Evolutionary conservation across 169 alveolate species (phyloP), one percentile per base, ranked within the genome.

Genomic region (Cryptosporidium felis): DNA sequence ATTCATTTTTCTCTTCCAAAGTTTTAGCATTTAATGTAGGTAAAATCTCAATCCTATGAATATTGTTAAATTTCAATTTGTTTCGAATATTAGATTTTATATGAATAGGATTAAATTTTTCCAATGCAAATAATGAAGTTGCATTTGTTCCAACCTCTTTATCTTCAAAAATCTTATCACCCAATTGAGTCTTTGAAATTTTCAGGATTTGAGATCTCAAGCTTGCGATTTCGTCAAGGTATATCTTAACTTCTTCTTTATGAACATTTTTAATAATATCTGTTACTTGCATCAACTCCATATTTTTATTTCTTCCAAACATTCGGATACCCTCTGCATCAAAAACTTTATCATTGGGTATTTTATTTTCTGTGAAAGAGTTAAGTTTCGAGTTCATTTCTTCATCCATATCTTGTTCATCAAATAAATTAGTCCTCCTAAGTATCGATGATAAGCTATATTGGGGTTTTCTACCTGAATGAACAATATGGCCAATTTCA

Each of bases 401-500:
- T 3, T 42, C 36, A 16, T 46, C 30, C 3, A 42, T 34, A 10
- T 45, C 61, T 5, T 62, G 36, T 45, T 66, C 82, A 21, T 44
- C 65, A 74, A 74, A 49, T 36, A 74, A 40, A 34, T 74, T 74
- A 3, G 85, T 74, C 16, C 85, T 74, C 23, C 85, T 49, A n/a
- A 74, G 26, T 23, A 74, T 74, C 0, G 85, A 74, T 4, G 85
- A 74, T 53, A 74, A 34, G 12, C 85, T 74, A 36, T 74, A 74
- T 6, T 74, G 60, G 0, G 85, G 85, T 21, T 53, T 74, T 38
- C 67, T 74, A 23, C 56, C 41, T 3, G 85, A 74, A 23, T 49
- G 67, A n/a, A 74, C 85, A 38, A 74, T 56, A 18, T 74, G 74
- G 6, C 74, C 85, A 53, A 74, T 74, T 53, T 74, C 85, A 14